Evolutionary conservation across 371 early-diverging fungal species (phyloP), one percentile per base, ranked within the genome.

Genomic region (Mortierella sp.): DNA sequence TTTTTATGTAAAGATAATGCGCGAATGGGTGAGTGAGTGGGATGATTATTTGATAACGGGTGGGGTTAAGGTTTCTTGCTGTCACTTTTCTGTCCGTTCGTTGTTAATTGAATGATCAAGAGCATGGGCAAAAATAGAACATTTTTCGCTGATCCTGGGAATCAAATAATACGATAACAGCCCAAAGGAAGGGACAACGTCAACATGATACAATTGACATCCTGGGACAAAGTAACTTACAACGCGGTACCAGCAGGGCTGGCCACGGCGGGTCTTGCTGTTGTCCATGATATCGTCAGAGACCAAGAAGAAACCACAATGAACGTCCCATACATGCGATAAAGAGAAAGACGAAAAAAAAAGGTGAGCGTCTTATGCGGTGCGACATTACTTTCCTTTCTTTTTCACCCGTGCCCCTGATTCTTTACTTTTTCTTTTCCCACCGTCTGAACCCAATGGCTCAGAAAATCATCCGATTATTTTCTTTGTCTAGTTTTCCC

Each of bases 271-370:
- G 29, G 98, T 97, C 79, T 95, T 93, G 73, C 98, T 98, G 58
- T 91, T 91, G 90, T 99, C 99, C 99, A 99, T 99, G 87, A 99
- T 97, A 88, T 99, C 99, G 90, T 99, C 99, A 51, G 98, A 92
- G 49, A 99, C 96, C 78, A 99, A 92, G 92, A 99, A 98, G 89
- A 97, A 97, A 35, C 21, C 48, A 46, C 12, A 46, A 46, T 11
- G 46, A 46, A 46, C 12, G 48, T 63, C 63, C 18, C 68, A 41
- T 51, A 16, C 38, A 41, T 0, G 60, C 12, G 38, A 72, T 72
- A 35, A 38, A 35, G 16, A 41, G 21, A 27, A 46, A 44, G 18
- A 32, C 6, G 12, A 21, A 18, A 41, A 48, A 55, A 51, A 70
- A 77, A 16, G 60, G 63, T 63, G 32, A 63, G 63, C 16, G 14